Evolutionary conservation across 192 early-diverging fungal species (phyloP).

Genomic region (Obelidium mucronatum): DNA sequence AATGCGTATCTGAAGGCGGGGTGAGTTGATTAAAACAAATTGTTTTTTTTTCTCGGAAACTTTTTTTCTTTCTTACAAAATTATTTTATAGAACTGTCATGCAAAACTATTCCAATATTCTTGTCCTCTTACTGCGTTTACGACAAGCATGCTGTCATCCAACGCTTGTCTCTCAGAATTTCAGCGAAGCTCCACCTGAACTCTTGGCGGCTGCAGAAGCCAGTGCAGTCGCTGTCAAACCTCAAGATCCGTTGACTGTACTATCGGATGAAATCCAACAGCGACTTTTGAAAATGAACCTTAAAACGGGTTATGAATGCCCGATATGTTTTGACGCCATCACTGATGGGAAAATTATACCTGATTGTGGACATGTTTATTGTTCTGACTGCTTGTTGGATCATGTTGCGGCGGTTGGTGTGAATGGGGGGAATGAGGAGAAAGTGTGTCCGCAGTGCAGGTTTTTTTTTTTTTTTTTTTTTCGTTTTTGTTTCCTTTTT

Average conservation of each 20-base stretch:
- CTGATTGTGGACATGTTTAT: constrained; percentile 48
- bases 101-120: constrained; percentile 59
- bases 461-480: not conserved
- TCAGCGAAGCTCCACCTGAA: constrained; percentile 30
- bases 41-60: not conserved
- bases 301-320: constrained; percentile 43
- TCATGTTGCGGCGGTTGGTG: constrained; percentile 7
- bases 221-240: not conserved
- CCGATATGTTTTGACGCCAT: constrained; percentile 53
- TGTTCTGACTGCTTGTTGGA: constrained; percentile 44
- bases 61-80: constrained; percentile 16
- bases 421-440: constrained; percentile 12
- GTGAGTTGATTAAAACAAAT: no score
- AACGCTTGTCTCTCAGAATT: constrained; percentile 37
- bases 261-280: constrained; percentile 28
- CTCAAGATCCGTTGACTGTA: not conserved
- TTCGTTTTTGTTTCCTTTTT: not conserved
- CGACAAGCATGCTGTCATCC: constrained; percentile 57
- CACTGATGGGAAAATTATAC: constrained; percentile 24
- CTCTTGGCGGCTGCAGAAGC: constrained; percentile 6
- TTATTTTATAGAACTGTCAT: constrained; percentile 48
- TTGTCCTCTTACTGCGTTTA: constrained; percentile 50
- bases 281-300: constrained; percentile 34
- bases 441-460: constrained; percentile 47
- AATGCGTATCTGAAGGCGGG: constrained; percentile 47